Percentiles rank a stretch among this genome's conserved stretches.
Conservation (phyloP, 139 green algal species). For the Pseudopediastrum boryanum region DNA sequence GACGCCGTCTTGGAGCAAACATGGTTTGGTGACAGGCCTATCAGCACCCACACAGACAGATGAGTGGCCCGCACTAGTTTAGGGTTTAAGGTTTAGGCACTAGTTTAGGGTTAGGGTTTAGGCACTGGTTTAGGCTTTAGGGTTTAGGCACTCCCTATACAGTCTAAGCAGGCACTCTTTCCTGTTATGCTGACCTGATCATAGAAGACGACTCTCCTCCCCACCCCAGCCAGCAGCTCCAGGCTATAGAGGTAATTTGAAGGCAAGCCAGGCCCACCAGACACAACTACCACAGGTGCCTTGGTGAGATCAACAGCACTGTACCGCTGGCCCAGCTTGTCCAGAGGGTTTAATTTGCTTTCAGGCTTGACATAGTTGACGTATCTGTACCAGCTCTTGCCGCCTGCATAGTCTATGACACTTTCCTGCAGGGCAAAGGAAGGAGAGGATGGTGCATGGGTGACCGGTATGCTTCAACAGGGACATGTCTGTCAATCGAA, state of each 20-base stretch:
- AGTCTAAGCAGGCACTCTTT: too few relatives aligned
- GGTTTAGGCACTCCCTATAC: too few relatives aligned
- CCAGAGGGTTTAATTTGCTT: background rate
- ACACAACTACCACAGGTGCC: conserved; percentile 21
- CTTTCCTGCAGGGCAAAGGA: conserved; percentile 18
- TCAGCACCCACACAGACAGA: too few relatives aligned
- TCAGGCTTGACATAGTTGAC: conserved; percentile 27
- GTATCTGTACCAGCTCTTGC: conserved; percentile 34
- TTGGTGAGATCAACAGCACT: conserved; percentile 1
- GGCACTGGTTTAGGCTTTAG: too few relatives aligned
- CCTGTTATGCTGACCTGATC: conserved; percentile 33
- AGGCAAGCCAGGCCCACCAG: conserved; percentile 29
- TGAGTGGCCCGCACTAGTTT: too few relatives aligned
- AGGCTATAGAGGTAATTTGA: conserved; percentile 12
- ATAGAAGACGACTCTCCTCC: conserved; percentile 35
- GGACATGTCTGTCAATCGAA: too few relatives aligned
- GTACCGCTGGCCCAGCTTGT: background rate
- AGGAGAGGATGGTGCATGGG: background rate
- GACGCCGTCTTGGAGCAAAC: too few relatives aligned
- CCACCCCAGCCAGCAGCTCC: conserved; percentile 35
- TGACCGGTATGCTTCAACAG: too few relatives aligned
- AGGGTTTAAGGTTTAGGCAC: too few relatives aligned
- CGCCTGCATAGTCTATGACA: conserved; percentile 19
- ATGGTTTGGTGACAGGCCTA: too few relatives aligned
- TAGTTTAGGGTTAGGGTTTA: too few relatives aligned